These are phyloP conservation scores for Cordyceps cicadae DNA, from an alignment of 2,329 filamentous ascomycete genomes.

Conservation along the genomic window DNA sequence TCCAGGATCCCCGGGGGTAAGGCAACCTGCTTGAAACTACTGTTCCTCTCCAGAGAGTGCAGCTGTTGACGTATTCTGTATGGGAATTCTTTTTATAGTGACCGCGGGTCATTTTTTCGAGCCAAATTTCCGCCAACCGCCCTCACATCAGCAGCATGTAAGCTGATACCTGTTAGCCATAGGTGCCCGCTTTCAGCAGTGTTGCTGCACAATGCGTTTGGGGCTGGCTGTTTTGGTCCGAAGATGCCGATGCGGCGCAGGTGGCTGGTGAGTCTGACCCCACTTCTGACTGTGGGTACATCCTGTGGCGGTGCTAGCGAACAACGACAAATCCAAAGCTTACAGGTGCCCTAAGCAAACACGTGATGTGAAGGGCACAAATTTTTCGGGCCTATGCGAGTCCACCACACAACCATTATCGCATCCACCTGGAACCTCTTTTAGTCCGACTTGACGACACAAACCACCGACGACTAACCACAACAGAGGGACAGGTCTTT, in stretches of 20 bases:
- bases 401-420: conserved; percentile 15
- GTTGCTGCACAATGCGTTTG: neutral
- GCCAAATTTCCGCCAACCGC: neutral
- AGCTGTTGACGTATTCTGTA: neutral
- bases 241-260: conserved; percentile 11
- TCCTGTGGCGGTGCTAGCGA: conserved; percentile 6
- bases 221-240: neutral
- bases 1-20: conserved; percentile 4
- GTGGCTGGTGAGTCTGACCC: conserved; percentile 3
- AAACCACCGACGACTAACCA: conserved; percentile 11
- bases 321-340: neutral
- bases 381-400: conserved; percentile 9
- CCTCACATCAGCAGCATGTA: conserved; percentile 6
- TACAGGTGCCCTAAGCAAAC: conserved; percentile 8
- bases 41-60: neutral
- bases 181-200: neutral
- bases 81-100: neutral
- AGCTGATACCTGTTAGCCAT: neutral
- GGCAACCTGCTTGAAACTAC: neutral
- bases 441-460: conserved; percentile 13
- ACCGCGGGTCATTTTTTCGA: neutral
- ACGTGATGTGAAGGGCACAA: conserved; percentile 13
- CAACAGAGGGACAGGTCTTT: conserved; percentile 32
- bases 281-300: neutral
- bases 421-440: conserved; percentile 14